Base-by-base conservation (phyloP, 2,329 filamentous ascomycete genomes). In the Lachnellula occidentalis region DNA sequence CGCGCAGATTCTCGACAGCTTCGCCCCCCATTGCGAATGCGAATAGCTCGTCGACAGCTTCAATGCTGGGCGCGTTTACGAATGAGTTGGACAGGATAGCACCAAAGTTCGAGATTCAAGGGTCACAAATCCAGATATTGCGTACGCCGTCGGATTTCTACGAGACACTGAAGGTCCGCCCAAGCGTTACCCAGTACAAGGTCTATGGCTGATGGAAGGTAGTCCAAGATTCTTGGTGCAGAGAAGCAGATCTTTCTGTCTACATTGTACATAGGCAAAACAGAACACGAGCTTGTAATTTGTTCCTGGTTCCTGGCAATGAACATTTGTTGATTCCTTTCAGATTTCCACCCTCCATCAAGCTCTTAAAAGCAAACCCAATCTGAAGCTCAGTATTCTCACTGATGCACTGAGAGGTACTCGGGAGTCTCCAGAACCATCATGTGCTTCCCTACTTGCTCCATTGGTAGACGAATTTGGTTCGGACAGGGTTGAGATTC, bases 191-290 rank as follows among this genome's bases (percentile, higher is more conserved):
- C 24, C 45, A 50, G 34, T 39, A 54, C 45, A 21, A 45, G 14
- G 39, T 36, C 12, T 31, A 21, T 31, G 63, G 62, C 67, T 69
- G 64, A 69, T 64, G 55, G 54, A 45, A 47, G 54, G 53, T 67
- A 92, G 87, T 74, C 80, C 59, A 95, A 92, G 74, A 96, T 99
- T 67, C 81, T 81, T 50, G 81, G 80, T 59, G 94, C 94, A 9
- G 83, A 90, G 70, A 78, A 75, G 50, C 82, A 89, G 56, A 87
- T 99, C 61, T 99, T 95, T 69, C 76, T 99, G 48, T 95, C 92
- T n/a, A 99, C 94, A 0, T 75, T 99, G 50, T 99, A 99, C 70
- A 94, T 99, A 69, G 94, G 94, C 59, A 95, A 92, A 71, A 88
- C 88, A 1, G 94, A 99, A 72, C 80, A 86, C 71, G 94, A 97